Percentiles rank a stretch among this genome's conserved stretches.
Conservation (phyloP, 140 eudicot species). For the Erigeron philadelphicus region DNA sequence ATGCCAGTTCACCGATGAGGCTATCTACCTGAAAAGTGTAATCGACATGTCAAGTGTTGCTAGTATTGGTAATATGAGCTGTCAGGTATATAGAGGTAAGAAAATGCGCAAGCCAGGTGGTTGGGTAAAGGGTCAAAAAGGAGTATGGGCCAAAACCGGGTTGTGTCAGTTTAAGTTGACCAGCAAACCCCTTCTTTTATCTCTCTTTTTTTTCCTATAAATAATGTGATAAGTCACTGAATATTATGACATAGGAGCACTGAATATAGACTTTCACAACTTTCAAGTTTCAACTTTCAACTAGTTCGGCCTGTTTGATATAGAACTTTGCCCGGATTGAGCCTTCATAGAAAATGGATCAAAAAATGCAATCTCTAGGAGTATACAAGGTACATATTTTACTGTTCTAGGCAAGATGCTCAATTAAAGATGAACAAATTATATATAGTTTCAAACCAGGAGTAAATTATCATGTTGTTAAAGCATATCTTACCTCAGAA, state of each 20-base stretch:
- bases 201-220: too few relatives aligned
- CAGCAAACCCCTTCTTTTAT: background rate
- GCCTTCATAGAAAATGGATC: too few relatives aligned
- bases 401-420: background rate
- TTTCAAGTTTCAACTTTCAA: too few relatives aligned
- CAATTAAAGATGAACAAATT: background rate
- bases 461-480: background rate
- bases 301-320: too few relatives aligned
- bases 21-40: constrained; percentile 50
- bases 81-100: background rate
- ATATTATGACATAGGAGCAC: too few relatives aligned
- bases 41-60: background rate
- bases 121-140: background rate
- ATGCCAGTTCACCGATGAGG: constrained; percentile 77
- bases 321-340: too few relatives aligned
- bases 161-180: background rate
- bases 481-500: constrained; percentile 54
- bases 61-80: background rate
- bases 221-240: too few relatives aligned
- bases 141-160: background rate
- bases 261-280: too few relatives aligned
- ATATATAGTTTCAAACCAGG: background rate
- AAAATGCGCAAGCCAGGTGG: background rate
- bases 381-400: background rate
- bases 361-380: too few relatives aligned